Conservation (phyloP, 257 asterid genomes). For the Echites panduratus region DNA sequence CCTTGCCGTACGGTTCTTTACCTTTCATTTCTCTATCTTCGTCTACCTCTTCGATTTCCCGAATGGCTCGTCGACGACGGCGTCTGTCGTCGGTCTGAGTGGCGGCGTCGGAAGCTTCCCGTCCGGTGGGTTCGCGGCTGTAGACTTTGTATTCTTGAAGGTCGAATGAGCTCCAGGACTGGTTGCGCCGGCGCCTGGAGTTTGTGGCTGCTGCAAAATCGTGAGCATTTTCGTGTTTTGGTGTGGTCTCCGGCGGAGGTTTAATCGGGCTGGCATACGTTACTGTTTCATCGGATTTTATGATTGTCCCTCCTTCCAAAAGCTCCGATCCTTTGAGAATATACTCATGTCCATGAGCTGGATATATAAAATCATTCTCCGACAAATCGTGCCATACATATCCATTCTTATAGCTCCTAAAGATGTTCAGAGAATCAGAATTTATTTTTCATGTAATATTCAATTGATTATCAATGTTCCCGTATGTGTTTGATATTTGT, state of each 20-base stretch:
- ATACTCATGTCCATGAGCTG: slow-evolving; percentile 75
- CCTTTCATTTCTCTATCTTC: slow-evolving; percentile 18
- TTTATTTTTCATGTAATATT: not conserved
- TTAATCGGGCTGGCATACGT: slow-evolving; percentile 13
- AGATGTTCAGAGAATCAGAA: not conserved
- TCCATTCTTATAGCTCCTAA: slow-evolving; percentile 83
- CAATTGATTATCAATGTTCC: not conserved
- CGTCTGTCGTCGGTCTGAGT: slow-evolving; percentile 70
- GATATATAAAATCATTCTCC: slow-evolving; percentile 69
- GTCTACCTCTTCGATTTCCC: slow-evolving; percentile 32
- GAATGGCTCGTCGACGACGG: slow-evolving; percentile 40
- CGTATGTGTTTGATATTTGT: not conserved
- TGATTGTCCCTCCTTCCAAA: slow-evolving; percentile 21
- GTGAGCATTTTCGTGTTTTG: slow-evolving; percentile 4
- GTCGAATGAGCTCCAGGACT: slow-evolving; percentile 79
- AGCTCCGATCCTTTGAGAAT: slow-evolving; percentile 85
- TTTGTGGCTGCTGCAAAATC: slow-evolving; percentile 15
- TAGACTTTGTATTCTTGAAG: slow-evolving; percentile 61
- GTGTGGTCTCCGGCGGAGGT: slow-evolving; percentile 21
- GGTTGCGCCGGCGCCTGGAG: slow-evolving; percentile 55
- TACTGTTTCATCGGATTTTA: slow-evolving; percentile 25
- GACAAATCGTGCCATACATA: slow-evolving; percentile 91
- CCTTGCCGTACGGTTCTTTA: not conserved
- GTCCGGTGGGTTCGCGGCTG: slow-evolving; percentile 28
- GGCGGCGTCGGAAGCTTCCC: slow-evolving; percentile 56